phyloP scores from a whole-genome alignment of 345 rosid species.

The Aquilaria malaccensis region DNA sequence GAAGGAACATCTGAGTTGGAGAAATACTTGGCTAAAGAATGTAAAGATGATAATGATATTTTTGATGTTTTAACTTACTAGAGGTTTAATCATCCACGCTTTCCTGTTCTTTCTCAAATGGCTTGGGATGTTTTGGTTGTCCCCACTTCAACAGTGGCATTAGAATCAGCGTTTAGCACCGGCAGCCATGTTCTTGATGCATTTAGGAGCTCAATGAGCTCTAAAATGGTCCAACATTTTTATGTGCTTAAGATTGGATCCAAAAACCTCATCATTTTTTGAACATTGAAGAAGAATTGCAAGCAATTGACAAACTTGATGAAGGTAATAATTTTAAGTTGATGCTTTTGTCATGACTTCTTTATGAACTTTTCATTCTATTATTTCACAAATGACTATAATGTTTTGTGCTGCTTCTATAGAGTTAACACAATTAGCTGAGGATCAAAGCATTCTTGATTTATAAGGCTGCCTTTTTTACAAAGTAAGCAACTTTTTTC shows the following conservation, averaged over 20 bases:
- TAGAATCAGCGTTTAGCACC: too few species aligned
- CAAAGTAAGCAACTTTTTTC: too few species aligned
- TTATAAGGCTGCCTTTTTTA: too few species aligned
- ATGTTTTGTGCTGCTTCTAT: too few species aligned
- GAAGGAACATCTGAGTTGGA: too few species aligned
- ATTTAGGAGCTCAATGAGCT: constrained; percentile 5
- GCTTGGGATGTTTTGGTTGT: too few species aligned
- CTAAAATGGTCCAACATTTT: constrained; percentile 7
- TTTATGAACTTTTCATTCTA: too few species aligned
- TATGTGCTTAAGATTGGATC: constrained; percentile 14
- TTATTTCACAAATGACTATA: too few species aligned
- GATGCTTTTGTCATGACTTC: too few species aligned
- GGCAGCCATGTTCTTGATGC: background rate
- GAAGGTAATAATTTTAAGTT: background rate
- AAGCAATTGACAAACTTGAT: background rate
- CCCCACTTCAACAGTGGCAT: too few species aligned
- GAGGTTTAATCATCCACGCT: background rate
- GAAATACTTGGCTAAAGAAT: background rate
- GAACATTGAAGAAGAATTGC: background rate
- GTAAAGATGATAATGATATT: background rate
- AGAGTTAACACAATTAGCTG: too few species aligned
- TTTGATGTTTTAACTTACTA: constrained; percentile 1
- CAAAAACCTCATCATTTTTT: background rate
- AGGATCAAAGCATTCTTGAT: too few species aligned
- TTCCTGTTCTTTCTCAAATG: background rate